Percentiles rank a stretch among this genome's conserved stretches.
These are phyloP conservation scores for Gracilaria gracilis DNA, from an alignment of 23 red algal genomes.

Conservation along the genomic window DNA sequence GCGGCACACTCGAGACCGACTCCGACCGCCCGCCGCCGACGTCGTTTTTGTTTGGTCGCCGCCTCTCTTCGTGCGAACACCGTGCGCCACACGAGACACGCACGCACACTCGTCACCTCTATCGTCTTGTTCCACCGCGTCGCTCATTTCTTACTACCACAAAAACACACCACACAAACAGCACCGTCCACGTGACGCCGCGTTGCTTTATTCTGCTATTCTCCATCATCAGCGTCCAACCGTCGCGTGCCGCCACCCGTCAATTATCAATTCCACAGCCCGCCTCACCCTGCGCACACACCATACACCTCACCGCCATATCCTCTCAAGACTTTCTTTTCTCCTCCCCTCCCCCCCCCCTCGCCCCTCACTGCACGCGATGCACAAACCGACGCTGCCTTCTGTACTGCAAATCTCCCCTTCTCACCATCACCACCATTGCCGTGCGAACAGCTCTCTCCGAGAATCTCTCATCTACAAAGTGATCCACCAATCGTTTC, in stretches of 20 bases:
- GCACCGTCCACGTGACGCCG: neutral
- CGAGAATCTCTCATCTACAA: conserved; percentile 70
- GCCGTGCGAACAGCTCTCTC: conserved; percentile 81
- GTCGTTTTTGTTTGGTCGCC: too few species aligned
- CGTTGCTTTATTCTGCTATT: too few species aligned
- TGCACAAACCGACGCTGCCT: conserved; percentile 87
- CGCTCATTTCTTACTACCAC: too few species aligned
- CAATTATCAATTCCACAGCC: too few species aligned
- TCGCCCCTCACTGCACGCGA: conserved; percentile 70
- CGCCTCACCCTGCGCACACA: neutral
- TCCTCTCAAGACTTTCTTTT: neutral
- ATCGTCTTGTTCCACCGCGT: too few species aligned
- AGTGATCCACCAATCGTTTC: conserved; percentile 83
- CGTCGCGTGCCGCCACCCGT: too few species aligned
- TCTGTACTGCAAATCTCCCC: conserved; percentile 90
- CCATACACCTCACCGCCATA: conserved; percentile 1
- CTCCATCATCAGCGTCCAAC: too few species aligned
- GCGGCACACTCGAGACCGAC: neutral
- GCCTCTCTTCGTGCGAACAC: too few species aligned
- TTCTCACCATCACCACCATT: conserved; percentile 86
- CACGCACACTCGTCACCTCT: neutral
- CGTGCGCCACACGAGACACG: neutral
- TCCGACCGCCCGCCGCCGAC: too few species aligned
- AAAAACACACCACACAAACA: neutral
- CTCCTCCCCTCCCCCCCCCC: neutral